Percentiles rank a stretch among this genome's conserved stretches.
Evolutionary conservation across 2,329 filamentous ascomycete genomes (phyloP).

Genomic region (Cladosporium cucumerinum): DNA sequence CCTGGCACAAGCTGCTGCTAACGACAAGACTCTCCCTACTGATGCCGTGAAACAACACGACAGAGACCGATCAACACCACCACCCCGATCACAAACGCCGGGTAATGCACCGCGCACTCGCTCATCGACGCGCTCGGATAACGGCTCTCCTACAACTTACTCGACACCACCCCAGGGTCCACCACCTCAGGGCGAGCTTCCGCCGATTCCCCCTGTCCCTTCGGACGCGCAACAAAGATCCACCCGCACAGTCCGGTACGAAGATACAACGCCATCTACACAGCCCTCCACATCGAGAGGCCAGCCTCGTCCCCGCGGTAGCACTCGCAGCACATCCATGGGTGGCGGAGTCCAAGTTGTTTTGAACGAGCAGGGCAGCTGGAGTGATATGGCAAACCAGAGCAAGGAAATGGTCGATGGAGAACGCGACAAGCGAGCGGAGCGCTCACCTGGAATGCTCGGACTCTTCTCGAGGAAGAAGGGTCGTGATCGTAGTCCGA

Average conservation of each 20-base stretch:
- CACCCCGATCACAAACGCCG: conserved; percentile 37
- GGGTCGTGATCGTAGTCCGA: conserved; percentile 85
- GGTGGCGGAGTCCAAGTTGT: conserved; percentile 87
- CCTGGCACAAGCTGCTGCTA: not conserved
- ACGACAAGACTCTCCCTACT: conserved; percentile 2
- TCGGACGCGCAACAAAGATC: conserved; percentile 17
- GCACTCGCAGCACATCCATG: conserved; percentile 69
- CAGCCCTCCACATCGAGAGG: conserved; percentile 22
- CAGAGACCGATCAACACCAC: conserved; percentile 28
- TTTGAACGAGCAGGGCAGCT: conserved; percentile 82
- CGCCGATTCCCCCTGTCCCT: conserved; percentile 17
- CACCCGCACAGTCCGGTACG: conserved; percentile 30
- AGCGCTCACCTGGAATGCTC: conserved; percentile 74
- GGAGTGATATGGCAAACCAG: conserved; percentile 85
- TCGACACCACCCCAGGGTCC: conserved; percentile 11
- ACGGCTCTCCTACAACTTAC: conserved; percentile 45
- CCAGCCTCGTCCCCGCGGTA: conserved; percentile 50
- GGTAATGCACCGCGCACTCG: conserved; percentile 39
- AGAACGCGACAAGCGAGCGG: conserved; percentile 25
- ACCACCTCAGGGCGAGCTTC: conserved; percentile 20
- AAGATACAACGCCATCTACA: conserved; percentile 22
- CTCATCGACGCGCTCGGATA: conserved; percentile 47
- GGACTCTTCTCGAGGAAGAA: conserved; percentile 87
- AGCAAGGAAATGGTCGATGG: conserved; percentile 65
- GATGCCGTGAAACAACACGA: conserved; percentile 20